Evolutionary conservation across 495 filamentous ascomycete genomes (phyloP).

Genomic region (Tetracladium setigerum): DNA sequence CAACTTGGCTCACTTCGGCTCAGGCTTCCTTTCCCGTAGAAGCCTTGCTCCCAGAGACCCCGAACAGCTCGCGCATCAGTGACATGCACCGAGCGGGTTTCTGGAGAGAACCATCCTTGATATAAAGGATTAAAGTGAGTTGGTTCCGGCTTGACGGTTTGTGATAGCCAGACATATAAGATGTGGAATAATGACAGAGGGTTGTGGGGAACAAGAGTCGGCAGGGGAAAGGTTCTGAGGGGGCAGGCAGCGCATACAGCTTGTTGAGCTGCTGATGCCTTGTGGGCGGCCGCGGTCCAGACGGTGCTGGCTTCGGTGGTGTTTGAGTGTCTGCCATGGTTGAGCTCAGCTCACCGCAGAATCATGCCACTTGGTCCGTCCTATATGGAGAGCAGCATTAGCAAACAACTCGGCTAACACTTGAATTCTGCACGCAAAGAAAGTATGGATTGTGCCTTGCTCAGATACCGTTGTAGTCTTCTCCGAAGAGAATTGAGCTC

Average conservation of each 20-base stretch:
- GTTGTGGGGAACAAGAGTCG: conserved; percentile 84
- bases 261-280: conserved; percentile 43
- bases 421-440: neutral
- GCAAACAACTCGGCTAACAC: neutral
- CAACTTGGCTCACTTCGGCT: conserved; percentile 93
- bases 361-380: conserved; percentile 12
- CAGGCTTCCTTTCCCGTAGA: conserved; percentile 89
- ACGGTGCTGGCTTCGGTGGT: conserved; percentile 1
- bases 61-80: conserved; percentile 65
- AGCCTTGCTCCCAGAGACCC: conserved; percentile 88
- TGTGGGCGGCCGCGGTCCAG: conserved; percentile 12
- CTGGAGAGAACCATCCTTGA: conserved; percentile 65
- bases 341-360: conserved; percentile 6
- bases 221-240: conserved; percentile 74
- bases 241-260: conserved; percentile 74
- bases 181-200: conserved; percentile 80
- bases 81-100: conserved; percentile 79
- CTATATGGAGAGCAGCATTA: neutral
- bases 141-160: conserved; percentile 55
- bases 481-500: conserved; percentile 46
- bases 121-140: conserved; percentile 61
- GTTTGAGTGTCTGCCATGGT: conserved; percentile 15
- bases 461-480: conserved; percentile 99
- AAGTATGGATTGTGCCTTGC: conserved; percentile 30
- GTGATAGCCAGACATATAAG: conserved; percentile 64